phyloP scores from a whole-genome alignment of 148 eudicot genomes.

The Vaccinium darrowii region DNA sequence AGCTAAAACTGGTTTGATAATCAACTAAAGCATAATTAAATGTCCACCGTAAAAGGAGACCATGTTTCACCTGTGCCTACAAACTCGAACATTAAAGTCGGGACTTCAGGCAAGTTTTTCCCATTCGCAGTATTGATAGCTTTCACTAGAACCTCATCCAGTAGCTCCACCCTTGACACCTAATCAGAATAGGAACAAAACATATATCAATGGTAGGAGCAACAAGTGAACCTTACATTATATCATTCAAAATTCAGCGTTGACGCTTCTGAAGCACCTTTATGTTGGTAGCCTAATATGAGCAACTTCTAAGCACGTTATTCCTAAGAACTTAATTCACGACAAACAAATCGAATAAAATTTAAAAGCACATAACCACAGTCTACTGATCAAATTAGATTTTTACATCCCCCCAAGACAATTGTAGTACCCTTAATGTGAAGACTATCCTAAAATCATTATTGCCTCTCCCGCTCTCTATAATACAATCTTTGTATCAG shows the following conservation, averaged over 20 bases:
- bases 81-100: slow-evolving; percentile 87
- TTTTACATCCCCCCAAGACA: neutral
- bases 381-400: neutral
- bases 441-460: neutral
- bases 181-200: slow-evolving; percentile 23
- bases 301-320: neutral
- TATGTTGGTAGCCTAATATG: neutral
- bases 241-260: neutral
- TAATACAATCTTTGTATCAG: neutral
- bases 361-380: neutral
- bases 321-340: neutral
- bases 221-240: neutral
- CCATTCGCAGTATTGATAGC: slow-evolving; percentile 93
- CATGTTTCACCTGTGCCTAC: slow-evolving; percentile 80
- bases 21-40: neutral
- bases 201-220: neutral
- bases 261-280: neutral
- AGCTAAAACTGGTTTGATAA: neutral
- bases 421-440: neutral
- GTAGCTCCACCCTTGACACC: slow-evolving; percentile 91
- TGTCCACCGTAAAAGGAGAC: neutral
- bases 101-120: slow-evolving; percentile 74
- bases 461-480: neutral
- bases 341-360: neutral
- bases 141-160: slow-evolving; percentile 93